Percentiles rank a stretch among this genome's conserved stretches.
phyloP scores from a whole-genome alignment of 495 filamentous ascomycete species.

The Xylona heveae region DNA sequence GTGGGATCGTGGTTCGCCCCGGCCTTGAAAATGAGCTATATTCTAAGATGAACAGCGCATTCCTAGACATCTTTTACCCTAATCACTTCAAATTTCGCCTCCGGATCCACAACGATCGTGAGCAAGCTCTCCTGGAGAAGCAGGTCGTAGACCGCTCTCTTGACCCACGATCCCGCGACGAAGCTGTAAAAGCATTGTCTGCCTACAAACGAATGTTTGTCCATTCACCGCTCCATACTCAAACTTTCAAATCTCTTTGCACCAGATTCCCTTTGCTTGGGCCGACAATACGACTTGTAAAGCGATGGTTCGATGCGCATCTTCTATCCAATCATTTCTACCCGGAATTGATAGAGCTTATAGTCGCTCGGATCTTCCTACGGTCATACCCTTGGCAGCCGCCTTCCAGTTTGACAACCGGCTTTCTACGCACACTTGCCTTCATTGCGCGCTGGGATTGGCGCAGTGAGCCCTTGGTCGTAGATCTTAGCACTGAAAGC shows the following conservation, averaged over 20 bases:
- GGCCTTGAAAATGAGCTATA: conserved; percentile 58
- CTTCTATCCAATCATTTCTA: conserved; percentile 53
- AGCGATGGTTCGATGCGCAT: conserved; percentile 75
- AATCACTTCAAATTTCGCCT: conserved; percentile 45
- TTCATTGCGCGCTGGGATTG: conserved; percentile 81
- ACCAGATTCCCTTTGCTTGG: conserved; percentile 67
- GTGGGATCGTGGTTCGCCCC: conserved; percentile 33
- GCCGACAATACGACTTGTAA: conserved; percentile 67
- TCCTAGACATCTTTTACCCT: conserved; percentile 57
- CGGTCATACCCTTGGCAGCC: conserved; percentile 60
- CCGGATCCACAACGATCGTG: conserved; percentile 63
- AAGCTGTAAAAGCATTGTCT: conserved; percentile 42
- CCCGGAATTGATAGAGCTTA: conserved; percentile 65
- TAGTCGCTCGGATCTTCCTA: conserved; percentile 55
- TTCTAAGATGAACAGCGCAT: conserved; percentile 53
- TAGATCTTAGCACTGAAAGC: conserved; percentile 39
- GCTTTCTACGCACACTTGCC: conserved; percentile 57
- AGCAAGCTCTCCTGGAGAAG: conserved; percentile 59
- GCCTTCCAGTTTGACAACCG: conserved; percentile 59
- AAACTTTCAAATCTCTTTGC: conserved; percentile 53
- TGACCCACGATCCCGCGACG: conserved; percentile 37
- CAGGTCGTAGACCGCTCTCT: conserved; percentile 48
- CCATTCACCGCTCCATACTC: conserved; percentile 55
- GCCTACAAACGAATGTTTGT: conserved; percentile 49
- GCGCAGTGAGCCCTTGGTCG: conserved; percentile 56